Evolutionary conservation across 2,329 filamentous ascomycete genomes (phyloP).

Genomic region (Fusarium domesticum): DNA sequence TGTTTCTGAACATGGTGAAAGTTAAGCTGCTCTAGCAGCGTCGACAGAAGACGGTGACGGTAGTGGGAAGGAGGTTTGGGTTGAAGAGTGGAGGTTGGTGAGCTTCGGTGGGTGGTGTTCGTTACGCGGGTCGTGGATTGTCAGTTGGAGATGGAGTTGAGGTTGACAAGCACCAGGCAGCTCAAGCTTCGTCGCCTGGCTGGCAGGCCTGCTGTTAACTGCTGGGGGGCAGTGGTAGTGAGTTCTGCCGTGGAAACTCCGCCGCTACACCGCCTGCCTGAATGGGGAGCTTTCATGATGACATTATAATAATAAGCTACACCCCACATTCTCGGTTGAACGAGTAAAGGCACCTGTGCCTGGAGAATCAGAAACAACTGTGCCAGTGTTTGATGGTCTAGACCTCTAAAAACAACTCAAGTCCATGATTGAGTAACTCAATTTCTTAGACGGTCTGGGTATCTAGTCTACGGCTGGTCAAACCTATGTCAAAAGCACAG

Average conservation of each 20-base stretch:
- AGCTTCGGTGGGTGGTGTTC: constrained; percentile 18
- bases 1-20: constrained; percentile 89
- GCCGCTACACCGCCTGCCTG: constrained; percentile 27
- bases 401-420: too few species aligned
- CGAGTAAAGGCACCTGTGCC: neutral
- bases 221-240: constrained; percentile 8
- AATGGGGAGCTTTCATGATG: constrained; percentile 18
- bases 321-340: neutral
- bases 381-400: neutral
- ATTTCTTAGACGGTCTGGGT: neutral
- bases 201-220: constrained; percentile 2
- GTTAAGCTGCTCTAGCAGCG: constrained; percentile 22
- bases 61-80: constrained; percentile 5
- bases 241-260: constrained; percentile 22
- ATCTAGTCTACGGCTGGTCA: neutral
- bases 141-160: constrained; percentile 22
- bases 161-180: constrained; percentile 32
- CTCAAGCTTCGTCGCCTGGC: constrained; percentile 38
- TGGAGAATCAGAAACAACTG: neutral
- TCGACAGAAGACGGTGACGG: constrained; percentile 13
- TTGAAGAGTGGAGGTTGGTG: too few species aligned
- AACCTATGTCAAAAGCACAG: neutral
- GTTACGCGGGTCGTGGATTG: constrained; percentile 17
- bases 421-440: neutral
- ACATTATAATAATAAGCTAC: neutral